Evolutionary conservation across 2,329 filamentous ascomycete genomes (phyloP), one percentile per base, ranked within the genome.

Genomic region (Incumbomyces lentus): DNA sequence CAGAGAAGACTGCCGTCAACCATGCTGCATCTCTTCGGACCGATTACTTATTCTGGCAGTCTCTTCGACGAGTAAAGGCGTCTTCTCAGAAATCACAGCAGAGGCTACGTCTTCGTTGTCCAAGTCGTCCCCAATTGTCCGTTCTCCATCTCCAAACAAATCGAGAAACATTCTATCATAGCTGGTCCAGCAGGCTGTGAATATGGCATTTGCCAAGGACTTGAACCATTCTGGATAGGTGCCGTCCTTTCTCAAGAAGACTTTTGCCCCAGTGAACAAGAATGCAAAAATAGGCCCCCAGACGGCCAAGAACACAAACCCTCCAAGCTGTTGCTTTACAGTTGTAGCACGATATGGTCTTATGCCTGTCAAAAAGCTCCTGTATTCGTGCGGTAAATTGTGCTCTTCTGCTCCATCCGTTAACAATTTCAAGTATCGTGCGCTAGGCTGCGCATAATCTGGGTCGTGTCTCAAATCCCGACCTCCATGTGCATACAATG

Each of bases 91-190:
- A 12, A 47, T 12, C 3, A 22, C 46, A 18, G 14, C 26, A n/a
- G 29, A 11, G 33, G 40, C 31, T 11, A 40, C 29, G 33, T 49
- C 49, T 16, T 30, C 31, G 22, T 13, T 31, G 22, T 42, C 38
- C 35, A 46, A 40, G 43, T 43, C 44, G 22, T 51, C 50, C 6
- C 50, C 46, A 16, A 71, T 59, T 1, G 76, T 80, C 55, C 78
- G 76, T 71, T 96, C 90, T 0, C 92, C 92, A 60, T 96, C 85
- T 1, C 90, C 90, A 70, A 93, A 95, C 0, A 82, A 34, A 1
- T 65, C 68, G 62, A 78, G 81, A 54, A 83, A 82, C 14, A 78
- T 59, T 0, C 43, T 50, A 65, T 87, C 83, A 64, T 88, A 86
- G 39, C 65, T 73, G 38, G 55, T 58, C 84, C 84, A 89, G 55